Evolutionary conservation across 2,329 filamentous ascomycete genomes (phyloP), one percentile per base, ranked within the genome.

Genomic region (Colletotrichum sp.): DNA sequence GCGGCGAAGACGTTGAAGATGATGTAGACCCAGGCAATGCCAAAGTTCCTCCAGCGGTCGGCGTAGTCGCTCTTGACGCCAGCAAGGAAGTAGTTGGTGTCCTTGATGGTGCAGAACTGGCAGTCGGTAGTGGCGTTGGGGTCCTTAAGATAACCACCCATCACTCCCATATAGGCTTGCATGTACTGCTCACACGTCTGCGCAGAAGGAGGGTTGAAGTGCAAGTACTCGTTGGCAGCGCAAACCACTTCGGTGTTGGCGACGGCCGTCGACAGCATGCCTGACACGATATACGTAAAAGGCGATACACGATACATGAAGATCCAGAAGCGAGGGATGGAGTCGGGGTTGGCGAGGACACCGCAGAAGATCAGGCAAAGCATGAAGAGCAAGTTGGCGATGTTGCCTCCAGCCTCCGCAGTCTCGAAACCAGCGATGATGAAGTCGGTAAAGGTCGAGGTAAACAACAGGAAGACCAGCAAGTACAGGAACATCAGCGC

Each of bases 231-330:
- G 81, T 94, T 94, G 8, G 83, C 78, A 1, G 94, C 91, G 83
- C 96, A 98, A 0, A 82, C 79, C 36, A 96, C 92, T 0, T 85
- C 65, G 0, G 91, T 91, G 80, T 94, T 93, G 55, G 94, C 94
- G 7, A 98, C 86, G 5, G 91, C 95, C 1, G 90, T 91, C 0
- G 93, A 90, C 0, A 96, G 84, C 86, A 98, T 92, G 26, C 93
- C 94, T 12, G 90, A 90, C 30, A 96, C 91, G 18, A 97, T 87
- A 82, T 98, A 98, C 0, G 94, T 96, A 80, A 98, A 94, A 0
- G 96, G 95, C 0, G 93, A 95, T 65, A 96, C 86, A 63, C 94
- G 91, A 85, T 96, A 96, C 93, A 96, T 95, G 88, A 95, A 95
- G 79, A 94, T 92, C 94, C 95, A 96, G 89, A 96, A 96, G 8